Conservation (phyloP, 2,329 filamentous ascomycete species). For the Exutisphaerella laricina region DNA sequence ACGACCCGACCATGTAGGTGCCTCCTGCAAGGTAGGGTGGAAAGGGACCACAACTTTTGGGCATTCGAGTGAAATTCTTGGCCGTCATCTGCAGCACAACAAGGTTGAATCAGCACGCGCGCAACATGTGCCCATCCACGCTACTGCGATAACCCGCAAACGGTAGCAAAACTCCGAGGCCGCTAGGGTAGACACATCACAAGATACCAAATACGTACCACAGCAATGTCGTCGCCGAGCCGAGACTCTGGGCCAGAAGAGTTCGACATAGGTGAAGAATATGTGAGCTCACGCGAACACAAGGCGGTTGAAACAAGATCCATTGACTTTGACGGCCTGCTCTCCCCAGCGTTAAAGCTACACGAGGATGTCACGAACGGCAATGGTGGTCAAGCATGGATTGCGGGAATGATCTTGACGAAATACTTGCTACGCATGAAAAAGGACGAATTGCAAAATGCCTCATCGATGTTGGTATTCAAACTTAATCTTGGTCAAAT, state of each 20-base stretch:
- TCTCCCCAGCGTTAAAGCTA: constrained; percentile 63
- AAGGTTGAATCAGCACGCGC: constrained; percentile 2
- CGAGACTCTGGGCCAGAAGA: constrained; percentile 10
- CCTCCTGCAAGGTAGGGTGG: not conserved
- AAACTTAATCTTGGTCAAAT: too few species aligned
- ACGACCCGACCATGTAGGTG: not conserved
- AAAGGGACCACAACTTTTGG: constrained; percentile 1
- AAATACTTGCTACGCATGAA: constrained; percentile 80
- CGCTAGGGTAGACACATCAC: not conserved
- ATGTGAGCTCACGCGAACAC: constrained; percentile 50
- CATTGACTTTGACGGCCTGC: constrained; percentile 66
- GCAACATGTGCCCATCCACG: constrained; percentile 6
- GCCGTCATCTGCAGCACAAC: not conserved
- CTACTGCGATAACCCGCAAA: not conserved
- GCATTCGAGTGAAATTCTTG: not conserved
- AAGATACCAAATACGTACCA: too few species aligned
- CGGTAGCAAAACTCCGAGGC: constrained; percentile 4
- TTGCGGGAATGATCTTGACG: constrained; percentile 80
- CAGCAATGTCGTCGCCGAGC: constrained; percentile 9
- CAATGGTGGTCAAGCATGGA: constrained; percentile 92
- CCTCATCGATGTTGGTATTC: constrained; percentile 70
- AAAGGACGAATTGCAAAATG: constrained; percentile 54
- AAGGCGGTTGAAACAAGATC: constrained; percentile 49
- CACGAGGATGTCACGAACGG: constrained; percentile 82
- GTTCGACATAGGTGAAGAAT: constrained; percentile 48